Evolutionary conservation across 148 eudicot genomes (phyloP), one percentile per base, ranked within the genome.

Genomic region (Silene uniflora): DNA sequence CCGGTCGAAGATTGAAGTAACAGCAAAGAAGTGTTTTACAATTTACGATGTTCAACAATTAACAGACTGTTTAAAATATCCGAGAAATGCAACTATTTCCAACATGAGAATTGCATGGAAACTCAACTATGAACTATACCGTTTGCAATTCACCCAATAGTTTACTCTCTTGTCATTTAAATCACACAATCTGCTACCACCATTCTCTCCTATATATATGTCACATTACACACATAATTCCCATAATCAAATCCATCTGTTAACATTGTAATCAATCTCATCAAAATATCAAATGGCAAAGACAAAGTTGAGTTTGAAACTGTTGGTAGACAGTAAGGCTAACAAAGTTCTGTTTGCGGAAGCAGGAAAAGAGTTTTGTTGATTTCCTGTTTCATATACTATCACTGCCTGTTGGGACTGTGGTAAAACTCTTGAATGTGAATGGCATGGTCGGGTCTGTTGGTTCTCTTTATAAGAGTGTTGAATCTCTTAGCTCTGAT

Each of bases 341-440:
- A 59, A 73, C 1, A 84, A 71, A 23, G 84, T 84, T 9, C 68
- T 81, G 7, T 84, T 81, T 4, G 87, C 84, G 0, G 87, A 81
- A 65, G 80, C 84, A 4, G 73, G 73, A 1, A 81, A 78, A 11
- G 84, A 84, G 7, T 81, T 81, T 84, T 7, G 85, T 84, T 0
- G 85, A 84, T 54, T 84, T 84, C 68, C 78, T 84, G 29, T 79
- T 84, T 44, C 32, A 70, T 42, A 75, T 84, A 0, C 64, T 84
- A 23, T 55, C 80, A 0, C 22, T 84, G 21, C 87, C 87, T 0
- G 63, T 81, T 17, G 80, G 70, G 1, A 76, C 80, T 9, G 76
- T 82, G 12, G 46, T 70, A 5, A 58, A 78, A 9, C 32, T 84
- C 5, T 42, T 76, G 35, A 63, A 16, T 0, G 54, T 59, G 1